phyloP scores from a whole-genome alignment of 257 asterid genomes.

The Solanum piurae region DNA sequence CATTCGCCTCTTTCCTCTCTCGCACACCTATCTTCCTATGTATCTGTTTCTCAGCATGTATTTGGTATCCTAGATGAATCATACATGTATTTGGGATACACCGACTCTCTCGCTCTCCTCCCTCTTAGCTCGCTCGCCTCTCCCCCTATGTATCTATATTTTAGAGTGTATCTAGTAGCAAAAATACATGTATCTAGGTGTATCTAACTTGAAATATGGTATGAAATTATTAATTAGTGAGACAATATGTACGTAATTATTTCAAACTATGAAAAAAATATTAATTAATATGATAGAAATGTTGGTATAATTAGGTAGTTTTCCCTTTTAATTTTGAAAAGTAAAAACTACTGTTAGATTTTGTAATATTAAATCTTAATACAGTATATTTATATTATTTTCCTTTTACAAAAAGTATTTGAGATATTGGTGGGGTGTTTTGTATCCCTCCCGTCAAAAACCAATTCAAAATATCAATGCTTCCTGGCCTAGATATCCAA shows the following conservation, averaged over 20 bases:
- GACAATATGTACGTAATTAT: background rate
- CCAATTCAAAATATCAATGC: background rate
- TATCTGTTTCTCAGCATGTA: too few relatives aligned
- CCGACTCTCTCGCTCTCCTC: background rate
- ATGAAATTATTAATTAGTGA: too few relatives aligned
- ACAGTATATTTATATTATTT: background rate
- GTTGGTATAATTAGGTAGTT: background rate
- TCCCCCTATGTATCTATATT: background rate
- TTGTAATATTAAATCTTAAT: background rate
- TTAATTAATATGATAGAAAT: background rate
- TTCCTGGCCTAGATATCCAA: background rate
- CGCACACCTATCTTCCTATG: accelerated
- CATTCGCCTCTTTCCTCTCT: too few relatives aligned
- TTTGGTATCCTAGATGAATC: background rate
- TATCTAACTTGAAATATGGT: too few relatives aligned
- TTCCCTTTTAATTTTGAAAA: background rate
- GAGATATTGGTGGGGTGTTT: background rate
- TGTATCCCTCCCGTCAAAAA: background rate
- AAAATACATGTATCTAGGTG: too few relatives aligned
- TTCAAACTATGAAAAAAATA: background rate
- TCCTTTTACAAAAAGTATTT: background rate
- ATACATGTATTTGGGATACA: accelerated
- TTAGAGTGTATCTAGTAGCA: too few relatives aligned
- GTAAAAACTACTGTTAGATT: background rate
- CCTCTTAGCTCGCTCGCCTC: background rate